Percentiles rank a stretch among this genome's conserved stretches.
These are phyloP conservation scores for Adansonia grandidieri DNA, from an alignment of 441 rosid species.

Conservation along the genomic window DNA sequence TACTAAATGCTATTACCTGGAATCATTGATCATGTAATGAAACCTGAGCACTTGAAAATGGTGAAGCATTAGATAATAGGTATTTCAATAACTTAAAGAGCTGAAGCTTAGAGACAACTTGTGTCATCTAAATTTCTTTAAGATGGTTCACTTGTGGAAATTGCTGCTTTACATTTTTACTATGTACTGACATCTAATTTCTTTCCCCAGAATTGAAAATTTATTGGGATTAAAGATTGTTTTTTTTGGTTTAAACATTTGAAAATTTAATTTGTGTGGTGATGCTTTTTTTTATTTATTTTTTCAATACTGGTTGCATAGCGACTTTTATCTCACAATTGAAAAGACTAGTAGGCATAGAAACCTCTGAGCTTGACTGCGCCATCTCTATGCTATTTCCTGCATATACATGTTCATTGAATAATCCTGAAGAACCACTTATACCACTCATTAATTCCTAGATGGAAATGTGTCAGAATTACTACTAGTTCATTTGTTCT, in stretches of 20 bases:
- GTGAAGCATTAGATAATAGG: neutral
- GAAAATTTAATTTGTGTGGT: neutral
- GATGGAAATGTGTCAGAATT: neutral
- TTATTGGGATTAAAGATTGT: neutral
- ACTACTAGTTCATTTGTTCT: slow-evolving; percentile 15
- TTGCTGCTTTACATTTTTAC: neutral
- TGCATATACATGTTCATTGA: neutral
- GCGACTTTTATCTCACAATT: neutral
- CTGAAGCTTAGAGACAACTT: slow-evolving; percentile 5
- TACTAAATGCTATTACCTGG: neutral
- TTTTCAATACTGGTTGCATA: neutral
- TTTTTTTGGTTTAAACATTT: neutral
- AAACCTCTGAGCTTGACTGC: neutral
- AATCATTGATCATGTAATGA: neutral
- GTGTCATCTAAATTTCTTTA: neutral
- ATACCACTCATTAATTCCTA: slow-evolving; percentile 1
- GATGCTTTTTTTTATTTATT: neutral
- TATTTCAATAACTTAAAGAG: neutral
- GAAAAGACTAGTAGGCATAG: neutral
- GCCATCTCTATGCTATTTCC: neutral
- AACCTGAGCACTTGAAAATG: neutral
- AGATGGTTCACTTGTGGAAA: neutral
- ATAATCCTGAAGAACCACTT: neutral
- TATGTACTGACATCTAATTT: neutral
- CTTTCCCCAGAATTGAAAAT: neutral